Evolutionary conservation across 176 grass and related monocot genomes (phyloP), one percentile per base, ranked within the genome.

Genomic region (Olyra latifolia): DNA sequence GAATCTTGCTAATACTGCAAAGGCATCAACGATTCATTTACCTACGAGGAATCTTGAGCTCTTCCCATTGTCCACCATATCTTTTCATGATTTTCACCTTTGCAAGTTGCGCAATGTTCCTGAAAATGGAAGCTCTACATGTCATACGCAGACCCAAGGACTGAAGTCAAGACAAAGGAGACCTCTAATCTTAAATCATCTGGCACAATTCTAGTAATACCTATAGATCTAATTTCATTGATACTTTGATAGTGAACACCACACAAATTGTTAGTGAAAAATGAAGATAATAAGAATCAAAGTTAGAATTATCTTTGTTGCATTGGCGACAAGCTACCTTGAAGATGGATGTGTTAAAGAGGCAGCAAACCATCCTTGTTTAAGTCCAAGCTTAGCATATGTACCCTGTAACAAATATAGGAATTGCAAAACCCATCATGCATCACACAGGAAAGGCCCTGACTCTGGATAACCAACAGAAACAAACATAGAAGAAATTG

Each of bases 91-190:
- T 83, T 78, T 87, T 92, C 66, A 98, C 83, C 72, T 92, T 94
- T 80, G 95, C 90, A 90, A 98, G 91, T 71, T 98, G 95, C 40
- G 95, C 78, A 69, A 98, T 98, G 73, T 98, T 98, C 72, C 95
- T 98, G 86, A 67, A 91, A 76, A 76, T 80, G 62, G 22, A 53
- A 58, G 73, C 65, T 43, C 4, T 16, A 63, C 38, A 84, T 12
- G 32, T 69, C 19, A 84, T 38, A 64, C 9, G 4, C 35, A 70
- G 7, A 30, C 69, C 30, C 7, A n/a, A 56, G 54, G n/a, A 56
- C n/a, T 56, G 19, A 84, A 6, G 70, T 75, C 52, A 68, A 84
- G n/a, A 61, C 41, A 42, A 14, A 72, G 11, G 58, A 1, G 0
- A 35, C 60, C 52, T 77, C 45, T 39, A 48, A 48, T 17, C 13